These are phyloP conservation scores for Mortierella sp. DNA, from an alignment of 371 early-diverging fungal genomes.

Conservation along the genomic window DNA sequence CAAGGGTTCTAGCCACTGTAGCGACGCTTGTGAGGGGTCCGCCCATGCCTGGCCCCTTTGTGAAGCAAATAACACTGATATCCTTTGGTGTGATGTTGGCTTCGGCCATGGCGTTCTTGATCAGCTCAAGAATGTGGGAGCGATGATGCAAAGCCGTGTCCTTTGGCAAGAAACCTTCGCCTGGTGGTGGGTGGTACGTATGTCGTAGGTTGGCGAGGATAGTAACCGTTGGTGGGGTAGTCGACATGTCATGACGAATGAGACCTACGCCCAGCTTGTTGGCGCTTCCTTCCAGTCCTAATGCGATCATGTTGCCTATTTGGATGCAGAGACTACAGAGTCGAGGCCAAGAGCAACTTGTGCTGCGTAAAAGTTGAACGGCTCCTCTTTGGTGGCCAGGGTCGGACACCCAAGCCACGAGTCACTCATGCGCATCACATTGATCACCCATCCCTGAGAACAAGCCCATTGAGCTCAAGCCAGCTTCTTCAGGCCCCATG, in stretches of 20 bases:
- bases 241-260: conserved; percentile 78
- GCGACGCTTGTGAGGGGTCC: conserved; percentile 96
- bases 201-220: conserved; percentile 94
- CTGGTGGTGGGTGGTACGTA: conserved; percentile 98
- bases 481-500: too few species aligned
- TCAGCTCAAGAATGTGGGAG: conserved; percentile 79
- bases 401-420: too few species aligned
- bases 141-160: conserved; percentile 99
- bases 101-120: conserved; percentile 82
- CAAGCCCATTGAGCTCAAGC: too few species aligned
- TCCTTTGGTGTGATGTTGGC: conserved; percentile 82
- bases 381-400: too few species aligned
- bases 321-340: not conserved
- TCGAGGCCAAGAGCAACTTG: too few species aligned
- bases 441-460: too few species aligned
- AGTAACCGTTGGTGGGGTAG: conserved; percentile 54
- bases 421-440: too few species aligned
- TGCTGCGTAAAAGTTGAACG: too few species aligned
- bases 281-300: conserved; percentile 98
- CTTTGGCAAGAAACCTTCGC: conserved; percentile 97
- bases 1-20: conserved; percentile 94
- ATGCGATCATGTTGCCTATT: conserved; percentile 61
- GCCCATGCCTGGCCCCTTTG: conserved; percentile 99
- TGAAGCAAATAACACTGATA: conserved; percentile 96
- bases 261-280: conserved; percentile 99